Evolutionary conservation across 306 rosid species (phyloP).

Genomic region (Trifolium fragiferum): DNA sequence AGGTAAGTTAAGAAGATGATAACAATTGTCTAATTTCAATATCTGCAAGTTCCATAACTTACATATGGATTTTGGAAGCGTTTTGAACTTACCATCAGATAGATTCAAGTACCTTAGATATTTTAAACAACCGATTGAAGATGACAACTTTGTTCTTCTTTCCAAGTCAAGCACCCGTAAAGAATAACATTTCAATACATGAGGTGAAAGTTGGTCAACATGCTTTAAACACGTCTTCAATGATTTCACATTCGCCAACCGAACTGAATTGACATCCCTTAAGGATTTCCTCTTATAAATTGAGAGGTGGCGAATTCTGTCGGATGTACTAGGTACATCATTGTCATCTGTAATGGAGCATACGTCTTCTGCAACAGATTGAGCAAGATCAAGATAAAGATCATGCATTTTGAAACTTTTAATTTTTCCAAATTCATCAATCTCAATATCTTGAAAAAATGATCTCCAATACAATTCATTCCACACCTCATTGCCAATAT

Average conservation of each 20-base stretch:
- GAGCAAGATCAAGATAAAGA: slow-evolving; percentile 1
- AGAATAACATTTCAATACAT: slow-evolving; percentile 2
- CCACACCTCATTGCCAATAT: not conserved
- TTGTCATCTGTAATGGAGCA: not conserved
- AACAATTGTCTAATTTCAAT: not conserved
- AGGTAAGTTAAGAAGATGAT: not conserved
- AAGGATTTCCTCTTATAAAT: not conserved
- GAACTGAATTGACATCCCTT: not conserved
- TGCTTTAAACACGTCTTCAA: not conserved
- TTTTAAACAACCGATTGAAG: not conserved
- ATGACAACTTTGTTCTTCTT: not conserved
- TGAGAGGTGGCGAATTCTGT: not conserved
- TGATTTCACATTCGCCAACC: not conserved
- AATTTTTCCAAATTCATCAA: not conserved
- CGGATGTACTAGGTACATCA: not conserved
- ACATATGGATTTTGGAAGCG: not conserved
- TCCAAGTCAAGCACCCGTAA: not conserved
- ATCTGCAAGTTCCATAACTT: not conserved
- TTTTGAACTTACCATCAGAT: not conserved
- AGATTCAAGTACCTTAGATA: not conserved
- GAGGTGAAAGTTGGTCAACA: not conserved
- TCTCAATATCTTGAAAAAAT: not conserved
- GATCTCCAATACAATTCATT: not conserved
- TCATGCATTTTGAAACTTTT: not conserved
- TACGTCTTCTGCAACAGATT: not conserved